Conservation (phyloP, 1,284 basidiomycete species). For the Ustilago cynodontis region DNA sequence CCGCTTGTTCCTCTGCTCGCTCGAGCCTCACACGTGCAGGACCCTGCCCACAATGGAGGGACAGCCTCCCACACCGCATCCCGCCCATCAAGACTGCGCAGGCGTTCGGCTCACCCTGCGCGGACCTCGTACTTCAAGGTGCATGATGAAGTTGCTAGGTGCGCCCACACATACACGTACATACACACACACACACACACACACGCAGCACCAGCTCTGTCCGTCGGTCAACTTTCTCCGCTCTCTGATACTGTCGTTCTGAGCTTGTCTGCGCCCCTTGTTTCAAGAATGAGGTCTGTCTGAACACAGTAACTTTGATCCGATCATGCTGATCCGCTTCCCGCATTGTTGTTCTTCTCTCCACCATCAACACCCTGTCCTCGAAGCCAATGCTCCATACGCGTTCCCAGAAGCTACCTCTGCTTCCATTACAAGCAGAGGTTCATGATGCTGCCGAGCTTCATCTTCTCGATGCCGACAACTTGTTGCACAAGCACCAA, state of each 20-base stretch:
- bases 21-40: constrained; percentile 6
- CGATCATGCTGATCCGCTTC: not conserved
- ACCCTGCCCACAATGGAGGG: not conserved
- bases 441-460: not conserved
- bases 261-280: too few species aligned
- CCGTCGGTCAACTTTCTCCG: not conserved
- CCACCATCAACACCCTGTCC: constrained; percentile 4
- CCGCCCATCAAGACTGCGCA: not conserved
- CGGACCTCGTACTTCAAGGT: not conserved
- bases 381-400: constrained; percentile 10
- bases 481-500: constrained; percentile 13
- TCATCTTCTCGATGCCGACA: constrained; percentile 2
- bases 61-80: not conserved
- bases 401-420: constrained; percentile 31
- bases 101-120: not conserved
- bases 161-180: not conserved
- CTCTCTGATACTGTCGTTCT: not conserved
- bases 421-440: constrained; percentile 31
- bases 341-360: not conserved
- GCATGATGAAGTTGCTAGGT: not conserved
- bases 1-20: not conserved
- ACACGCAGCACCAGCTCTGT: not conserved
- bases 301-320: not conserved
- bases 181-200: too few species aligned
- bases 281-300: not conserved